Evolutionary conservation across 164 flowering plant species (phyloP).

Genomic region (Nymphaea thermarum): DNA sequence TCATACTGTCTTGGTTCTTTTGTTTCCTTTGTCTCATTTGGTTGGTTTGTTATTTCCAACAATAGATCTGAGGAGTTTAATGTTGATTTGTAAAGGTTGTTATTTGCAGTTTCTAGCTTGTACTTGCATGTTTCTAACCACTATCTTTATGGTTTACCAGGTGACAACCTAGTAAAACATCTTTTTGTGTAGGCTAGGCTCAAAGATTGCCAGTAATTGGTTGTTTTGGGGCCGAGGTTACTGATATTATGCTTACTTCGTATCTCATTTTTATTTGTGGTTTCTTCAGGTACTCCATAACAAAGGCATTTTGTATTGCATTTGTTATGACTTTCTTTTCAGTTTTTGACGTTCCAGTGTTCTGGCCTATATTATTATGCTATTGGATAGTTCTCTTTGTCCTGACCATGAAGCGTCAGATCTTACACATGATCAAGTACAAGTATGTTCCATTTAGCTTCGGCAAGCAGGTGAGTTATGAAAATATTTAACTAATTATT

Average conservation of each 20-base stretch:
- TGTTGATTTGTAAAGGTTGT: too few species aligned
- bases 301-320: slow-evolving; percentile 63
- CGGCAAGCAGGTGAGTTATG: slow-evolving; percentile 54
- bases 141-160: neutral
- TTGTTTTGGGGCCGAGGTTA: neutral
- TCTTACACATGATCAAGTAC: slow-evolving; percentile 67
- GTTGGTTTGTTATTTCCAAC: too few species aligned
- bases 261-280: neutral
- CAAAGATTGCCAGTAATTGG: neutral
- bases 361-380: slow-evolving; percentile 70
- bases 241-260: neutral
- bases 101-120: too few species aligned
- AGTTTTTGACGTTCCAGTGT: slow-evolving; percentile 65
- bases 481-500: neutral
- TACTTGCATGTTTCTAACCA: too few species aligned
- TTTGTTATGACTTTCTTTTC: slow-evolving; percentile 71
- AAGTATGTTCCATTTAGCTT: slow-evolving; percentile 57
- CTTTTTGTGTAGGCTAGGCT: too few species aligned
- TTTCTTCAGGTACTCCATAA: slow-evolving; percentile 51
- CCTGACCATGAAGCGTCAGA: slow-evolving; percentile 77
- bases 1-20: too few species aligned
- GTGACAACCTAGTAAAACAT: neutral
- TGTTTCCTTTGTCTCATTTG: too few species aligned
- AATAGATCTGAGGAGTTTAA: too few species aligned
- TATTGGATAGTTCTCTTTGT: slow-evolving; percentile 68